A percentile compares a stretch with the other conserved stretches of the same genome.
phyloP scores from a whole-genome alignment of 2,329 filamentous ascomycete species.

The Trichoderma sp. region DNA sequence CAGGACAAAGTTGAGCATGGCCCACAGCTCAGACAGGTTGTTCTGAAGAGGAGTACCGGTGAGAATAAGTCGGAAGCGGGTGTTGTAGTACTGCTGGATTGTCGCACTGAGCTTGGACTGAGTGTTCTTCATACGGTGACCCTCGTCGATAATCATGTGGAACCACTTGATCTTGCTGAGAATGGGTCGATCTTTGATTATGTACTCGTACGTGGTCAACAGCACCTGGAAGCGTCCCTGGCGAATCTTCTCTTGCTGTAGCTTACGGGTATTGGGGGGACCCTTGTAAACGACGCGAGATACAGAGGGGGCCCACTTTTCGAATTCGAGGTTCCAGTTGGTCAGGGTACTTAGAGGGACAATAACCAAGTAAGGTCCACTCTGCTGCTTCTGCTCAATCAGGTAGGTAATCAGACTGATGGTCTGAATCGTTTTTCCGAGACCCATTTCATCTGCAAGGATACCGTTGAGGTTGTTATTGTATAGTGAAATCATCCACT shows the following conservation, averaged over 20 bases:
- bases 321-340: slow-evolving; percentile 98
- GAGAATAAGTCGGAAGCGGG: slow-evolving; percentile 92
- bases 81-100: slow-evolving; percentile 92
- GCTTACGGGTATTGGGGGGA: slow-evolving; percentile 83
- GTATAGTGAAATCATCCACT: slow-evolving; percentile 99
- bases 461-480: slow-evolving; percentile 99
- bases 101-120: slow-evolving; percentile 95
- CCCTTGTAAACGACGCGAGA: slow-evolving; percentile 94
- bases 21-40: slow-evolving; percentile 94
- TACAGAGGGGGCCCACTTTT: slow-evolving; percentile 95
- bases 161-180: slow-evolving; percentile 99
- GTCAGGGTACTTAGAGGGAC: slow-evolving; percentile 95
- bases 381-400: slow-evolving; percentile 92
- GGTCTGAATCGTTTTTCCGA: slow-evolving; percentile 98
- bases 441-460: slow-evolving; percentile 98
- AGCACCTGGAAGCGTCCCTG: slow-evolving; percentile 95
- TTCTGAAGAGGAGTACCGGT: slow-evolving; percentile 98
- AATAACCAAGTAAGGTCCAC: slow-evolving; percentile 92
- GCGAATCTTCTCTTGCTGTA: slow-evolving; percentile 90
- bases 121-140: slow-evolving; percentile 99
- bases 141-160: slow-evolving; percentile 99
- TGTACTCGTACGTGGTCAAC: slow-evolving; percentile 97
- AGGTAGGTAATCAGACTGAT: slow-evolving; percentile 97
- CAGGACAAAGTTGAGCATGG: slow-evolving; percentile 96
- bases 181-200: slow-evolving; percentile 96